Percentiles rank a stretch among this genome's conserved stretches.
These are phyloP conservation scores for Ananas comosus DNA, from an alignment of 176 grass and related monocot genomes.

Conservation along the genomic window DNA sequence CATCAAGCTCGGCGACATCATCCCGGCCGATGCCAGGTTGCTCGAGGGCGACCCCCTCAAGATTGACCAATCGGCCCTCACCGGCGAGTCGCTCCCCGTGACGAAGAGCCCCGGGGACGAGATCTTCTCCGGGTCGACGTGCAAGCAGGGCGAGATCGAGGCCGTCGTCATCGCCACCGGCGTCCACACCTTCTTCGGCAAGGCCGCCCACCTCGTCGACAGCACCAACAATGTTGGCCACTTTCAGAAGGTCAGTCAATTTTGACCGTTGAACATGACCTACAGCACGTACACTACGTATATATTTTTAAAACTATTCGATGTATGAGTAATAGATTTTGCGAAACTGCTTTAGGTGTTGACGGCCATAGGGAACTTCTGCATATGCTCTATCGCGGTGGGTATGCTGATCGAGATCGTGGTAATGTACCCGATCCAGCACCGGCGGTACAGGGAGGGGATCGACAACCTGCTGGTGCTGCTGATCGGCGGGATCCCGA, in stretches of 20 bases:
- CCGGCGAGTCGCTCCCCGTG: conserved; percentile 71
- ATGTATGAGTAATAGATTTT: not conserved
- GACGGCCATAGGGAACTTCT: conserved; percentile 70
- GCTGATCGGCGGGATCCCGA: conserved; percentile 81
- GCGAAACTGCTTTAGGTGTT: conserved; percentile 25
- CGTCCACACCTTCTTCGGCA: conserved; percentile 87
- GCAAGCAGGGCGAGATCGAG: conserved; percentile 95
- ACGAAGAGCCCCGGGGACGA: conserved; percentile 49
- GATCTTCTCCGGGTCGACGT: conserved; percentile 81
- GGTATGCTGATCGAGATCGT: conserved; percentile 55
- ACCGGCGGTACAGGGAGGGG: conserved; percentile 44
- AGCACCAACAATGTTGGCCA: conserved; percentile 90
- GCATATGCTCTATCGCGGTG: conserved; percentile 53
- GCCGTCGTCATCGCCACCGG: conserved; percentile 76
- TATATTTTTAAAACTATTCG: no score
- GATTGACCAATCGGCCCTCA: conserved; percentile 84
- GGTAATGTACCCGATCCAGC: conserved; percentile 75
- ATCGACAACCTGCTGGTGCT: conserved; percentile 93
- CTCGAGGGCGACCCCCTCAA: conserved; percentile 80
- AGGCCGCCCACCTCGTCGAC: conserved; percentile 90
- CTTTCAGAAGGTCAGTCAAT: conserved; percentile 55
- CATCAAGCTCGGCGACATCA: conserved; percentile 91
- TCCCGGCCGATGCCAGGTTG: conserved; percentile 67
- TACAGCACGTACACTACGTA: not conserved
- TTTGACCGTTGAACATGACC: not conserved